phyloP scores from a whole-genome alignment of 78 protist species.

The Tieghemostelium lacteum region DNA sequence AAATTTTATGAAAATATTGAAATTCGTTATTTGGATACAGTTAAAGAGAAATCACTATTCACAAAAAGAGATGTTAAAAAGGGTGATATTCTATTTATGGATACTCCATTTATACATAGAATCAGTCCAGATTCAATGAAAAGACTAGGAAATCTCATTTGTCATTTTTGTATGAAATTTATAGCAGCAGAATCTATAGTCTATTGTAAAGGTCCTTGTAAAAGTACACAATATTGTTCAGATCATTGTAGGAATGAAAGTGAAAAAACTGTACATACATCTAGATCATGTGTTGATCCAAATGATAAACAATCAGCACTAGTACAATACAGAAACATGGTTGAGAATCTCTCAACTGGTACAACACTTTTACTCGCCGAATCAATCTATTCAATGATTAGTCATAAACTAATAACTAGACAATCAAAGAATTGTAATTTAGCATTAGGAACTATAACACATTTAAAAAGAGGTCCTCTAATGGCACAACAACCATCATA shows the following conservation, averaged over 20 bases:
- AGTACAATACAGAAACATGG: slow-evolving; percentile 26
- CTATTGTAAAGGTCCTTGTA: not conserved
- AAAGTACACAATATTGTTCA: slow-evolving; percentile 34
- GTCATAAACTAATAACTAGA: slow-evolving; percentile 10
- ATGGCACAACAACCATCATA: slow-evolving; percentile 54
- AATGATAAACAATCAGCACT: not conserved
- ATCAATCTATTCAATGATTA: slow-evolving; percentile 31
- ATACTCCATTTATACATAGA: slow-evolving; percentile 32
- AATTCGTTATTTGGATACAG: slow-evolving; percentile 25
- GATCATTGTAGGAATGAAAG: slow-evolving; percentile 27
- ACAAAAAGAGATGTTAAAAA: slow-evolving; percentile 33
- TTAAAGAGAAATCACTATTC: slow-evolving; percentile 41
- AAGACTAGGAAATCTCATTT: not conserved
- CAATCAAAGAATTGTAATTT: slow-evolving; percentile 55
- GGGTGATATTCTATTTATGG: slow-evolving; percentile 48
- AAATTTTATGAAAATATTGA: slow-evolving; percentile 10
- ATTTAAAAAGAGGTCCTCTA: slow-evolving; percentile 38
- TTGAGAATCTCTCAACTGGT: slow-evolving; percentile 19
- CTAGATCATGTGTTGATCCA: slow-evolving; percentile 8
- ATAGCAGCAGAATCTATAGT: not conserved
- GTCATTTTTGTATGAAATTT: slow-evolving; percentile 53
- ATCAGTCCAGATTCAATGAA: not conserved
- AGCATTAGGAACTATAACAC: slow-evolving; percentile 44
- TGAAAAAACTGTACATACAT: slow-evolving; percentile 2
- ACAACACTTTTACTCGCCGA: slow-evolving; percentile 29